Evolutionary conservation across 2,329 filamentous ascomycete species (phyloP).

Genomic region (Ophiosphaerella herpotricha): DNA sequence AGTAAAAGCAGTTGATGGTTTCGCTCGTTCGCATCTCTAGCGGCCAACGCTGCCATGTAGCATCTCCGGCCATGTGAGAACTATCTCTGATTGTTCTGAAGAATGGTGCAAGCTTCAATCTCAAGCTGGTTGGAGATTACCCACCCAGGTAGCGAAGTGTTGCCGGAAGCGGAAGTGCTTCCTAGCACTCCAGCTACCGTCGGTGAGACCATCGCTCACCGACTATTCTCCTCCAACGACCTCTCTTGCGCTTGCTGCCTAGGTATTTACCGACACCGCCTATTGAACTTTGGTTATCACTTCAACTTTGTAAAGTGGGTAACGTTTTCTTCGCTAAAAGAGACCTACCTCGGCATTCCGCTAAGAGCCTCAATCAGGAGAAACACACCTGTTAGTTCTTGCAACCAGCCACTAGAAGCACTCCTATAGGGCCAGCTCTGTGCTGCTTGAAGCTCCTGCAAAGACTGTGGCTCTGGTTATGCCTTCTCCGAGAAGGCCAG

Average conservation of each 20-base stretch:
- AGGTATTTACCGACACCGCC: neutral
- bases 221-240: no score
- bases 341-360: neutral
- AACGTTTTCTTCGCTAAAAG: conserved; percentile 1
- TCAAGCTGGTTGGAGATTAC: conserved; percentile 9
- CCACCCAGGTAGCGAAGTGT: neutral
- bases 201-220: no score
- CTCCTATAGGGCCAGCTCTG: no score
- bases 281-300: neutral
- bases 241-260: neutral
- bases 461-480: neutral
- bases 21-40: no score
- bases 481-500: conserved; percentile 2
- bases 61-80: no score
- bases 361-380: neutral
- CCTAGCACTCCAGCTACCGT: no score
- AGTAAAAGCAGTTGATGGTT: no score
- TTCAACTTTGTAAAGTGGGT: conserved; percentile 9
- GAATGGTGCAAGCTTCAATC: no score
- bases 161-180: neutral
- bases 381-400: neutral
- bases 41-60: no score
- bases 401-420: neutral
- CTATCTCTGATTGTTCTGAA: no score
- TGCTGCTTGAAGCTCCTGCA: no score